Evolutionary conservation across 345 rosid species (phyloP), one percentile per base, ranked within the genome.

Genomic region (Reutealis trisperma): DNA sequence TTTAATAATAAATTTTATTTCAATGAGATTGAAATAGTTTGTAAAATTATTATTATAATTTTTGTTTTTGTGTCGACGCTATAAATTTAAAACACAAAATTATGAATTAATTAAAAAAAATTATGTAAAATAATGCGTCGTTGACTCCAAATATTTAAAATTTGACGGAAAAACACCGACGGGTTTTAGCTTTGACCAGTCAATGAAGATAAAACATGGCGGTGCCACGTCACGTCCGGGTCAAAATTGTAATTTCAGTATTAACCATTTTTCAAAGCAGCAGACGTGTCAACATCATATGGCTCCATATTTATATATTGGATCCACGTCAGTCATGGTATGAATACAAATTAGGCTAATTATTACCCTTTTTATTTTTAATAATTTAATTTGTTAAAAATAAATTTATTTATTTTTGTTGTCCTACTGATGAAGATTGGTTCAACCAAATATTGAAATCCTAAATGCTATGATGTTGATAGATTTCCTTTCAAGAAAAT

Each of bases 141-240:
- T 63, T 63, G 67, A 63, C 22, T 34, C 21, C 24, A 5, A 54
- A 21, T n/a, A 7, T 65, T 21, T 18, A 41, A 8, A 47, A 54
- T 49, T 69, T 69, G 60, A 69, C 72, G 15, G 13, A 6, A 15
- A 24, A 25, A 49, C 59, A 49, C 72, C 72, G 72, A 69, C 72
- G 49, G 8, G 22, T 25, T 25, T 15, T 49, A 22, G 34, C 24
- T 10, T 60, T 44, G 32, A 67, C 0, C 71, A 45, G 71, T 44
- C 59, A 51, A 22, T 24, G 8, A 67, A 5, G 34, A 27, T 27
- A 21, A 4, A 27, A 21, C 74, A 10, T 18, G 74, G 62, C 63
- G 74, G 74, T 71, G 74, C 63, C 63, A 71, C 63, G 47, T 70
- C 61, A 70, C 10, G 27, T 30, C 10, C 7, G 49, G 62, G 27